Evolutionary conservation across 306 rosid species (phyloP), one percentile per base, ranked within the genome.

Genomic region (Ziziphus jujuba): DNA sequence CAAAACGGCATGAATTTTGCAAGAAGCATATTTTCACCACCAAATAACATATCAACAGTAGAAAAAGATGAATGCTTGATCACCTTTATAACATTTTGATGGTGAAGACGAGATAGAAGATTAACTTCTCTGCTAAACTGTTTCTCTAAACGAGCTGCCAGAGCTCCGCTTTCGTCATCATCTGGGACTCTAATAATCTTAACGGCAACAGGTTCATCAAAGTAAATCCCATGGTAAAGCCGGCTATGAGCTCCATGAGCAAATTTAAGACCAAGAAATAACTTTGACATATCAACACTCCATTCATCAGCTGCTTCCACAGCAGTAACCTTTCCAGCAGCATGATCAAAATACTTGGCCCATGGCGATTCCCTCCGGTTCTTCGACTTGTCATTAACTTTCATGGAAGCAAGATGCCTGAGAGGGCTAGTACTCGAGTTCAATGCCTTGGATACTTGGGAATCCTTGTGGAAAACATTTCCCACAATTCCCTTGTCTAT

Each of bases 211-310:
- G 85, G 48, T 60, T 84, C 79, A 3, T 84, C 91, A 3, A 82
- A 84, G 79, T 95, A 95, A 66, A 79, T 79, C 70, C 99, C 99
- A 67, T 84, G 97, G 76, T 95, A 95, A 31, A 95, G 95, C 52
- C 96, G 72, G 79, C 99, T 95, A 75, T 91, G 95, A 23, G 97
- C 95, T 8, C 99, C 99, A 74, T 95, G 99, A 65, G 99, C 99
- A 69, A 95, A 95, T 77, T 72, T 90, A n/a, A 77, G 79, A 28
- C 97, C 99, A 49, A 95, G 73, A 80, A 85, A 87, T 75, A 95
- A 63, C 79, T 88, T 73, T 2, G 97, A 88, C 80, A 90, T 77
- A 67, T 95, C 99, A 61, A 85, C 87, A 64, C 76, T 72, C 87
- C 77, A 91, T 51, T 87, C 97, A 43, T 91, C 97, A 0, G 80